Evolutionary conservation across 2,329 filamentous ascomycete species (phyloP).

Genomic region (Sporothrix brunneoviolacea): DNA sequence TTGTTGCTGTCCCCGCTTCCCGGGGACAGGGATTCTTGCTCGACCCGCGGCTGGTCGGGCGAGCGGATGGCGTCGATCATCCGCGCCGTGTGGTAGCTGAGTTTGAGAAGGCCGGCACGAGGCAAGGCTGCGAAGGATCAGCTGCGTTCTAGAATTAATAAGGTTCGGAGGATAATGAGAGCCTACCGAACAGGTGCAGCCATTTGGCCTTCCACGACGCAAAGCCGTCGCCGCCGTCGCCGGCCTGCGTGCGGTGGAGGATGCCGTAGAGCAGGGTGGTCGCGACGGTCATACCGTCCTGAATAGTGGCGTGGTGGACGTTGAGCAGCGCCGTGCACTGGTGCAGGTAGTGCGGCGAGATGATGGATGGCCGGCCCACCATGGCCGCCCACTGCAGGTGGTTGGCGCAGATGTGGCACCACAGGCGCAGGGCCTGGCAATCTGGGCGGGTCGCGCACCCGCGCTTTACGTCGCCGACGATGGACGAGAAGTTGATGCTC

Average conservation of each 20-base stretch:
- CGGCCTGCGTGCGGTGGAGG: neutral
- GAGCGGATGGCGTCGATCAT: neutral
- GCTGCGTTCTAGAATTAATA: no score
- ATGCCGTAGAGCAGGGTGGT: neutral
- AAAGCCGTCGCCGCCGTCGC: neutral
- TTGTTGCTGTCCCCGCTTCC: no score
- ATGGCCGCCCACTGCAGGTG: slow-evolving; percentile 4
- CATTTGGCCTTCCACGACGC: neutral
- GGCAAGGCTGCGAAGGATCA: neutral
- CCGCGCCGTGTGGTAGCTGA: neutral
- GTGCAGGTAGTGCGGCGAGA: neutral
- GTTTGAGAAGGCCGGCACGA: neutral
- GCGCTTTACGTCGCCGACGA: no score
- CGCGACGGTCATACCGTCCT: neutral
- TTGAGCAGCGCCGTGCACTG: slow-evolving; percentile 3
- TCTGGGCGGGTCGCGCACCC: no score
- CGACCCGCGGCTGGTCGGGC: neutral
- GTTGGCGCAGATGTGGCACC: neutral
- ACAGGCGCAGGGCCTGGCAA: neutral
- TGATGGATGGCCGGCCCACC: neutral
- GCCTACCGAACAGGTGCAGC: neutral
- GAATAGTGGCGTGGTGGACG: slow-evolving; percentile 3
- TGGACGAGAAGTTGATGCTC: neutral
- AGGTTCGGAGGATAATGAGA: no score
- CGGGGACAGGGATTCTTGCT: no score